A percentile compares a stretch with the other conserved stretches of the same genome.
These are phyloP conservation scores for Nicotiana knightiana DNA, from an alignment of 257 asterid species.

Conservation along the genomic window DNA sequence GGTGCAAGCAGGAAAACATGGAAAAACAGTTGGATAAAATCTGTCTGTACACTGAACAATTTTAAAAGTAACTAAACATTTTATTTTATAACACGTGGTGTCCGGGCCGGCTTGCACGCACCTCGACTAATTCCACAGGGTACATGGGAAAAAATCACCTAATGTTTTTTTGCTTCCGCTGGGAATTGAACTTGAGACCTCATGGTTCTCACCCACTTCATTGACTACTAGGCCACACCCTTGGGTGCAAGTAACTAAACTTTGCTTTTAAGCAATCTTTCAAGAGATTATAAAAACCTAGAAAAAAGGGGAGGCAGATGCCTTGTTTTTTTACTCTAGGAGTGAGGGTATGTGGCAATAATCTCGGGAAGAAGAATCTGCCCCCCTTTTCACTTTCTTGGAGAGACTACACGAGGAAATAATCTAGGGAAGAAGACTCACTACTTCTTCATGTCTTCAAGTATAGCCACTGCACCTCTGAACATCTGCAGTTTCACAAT, in stretches of 20 bases:
- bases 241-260: background rate
- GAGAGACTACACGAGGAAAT: background rate
- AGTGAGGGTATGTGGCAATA: background rate
- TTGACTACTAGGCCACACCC: too few relatives aligned
- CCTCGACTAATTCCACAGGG: too few relatives aligned
- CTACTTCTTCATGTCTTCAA: slow-evolving; percentile 81
- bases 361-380: slow-evolving; percentile 4
- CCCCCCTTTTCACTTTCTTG: background rate
- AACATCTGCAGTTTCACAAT: slow-evolving; percentile 54
- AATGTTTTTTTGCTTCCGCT: too few relatives aligned
- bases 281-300: background rate
- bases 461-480: slow-evolving; percentile 85
- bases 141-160: too few relatives aligned
- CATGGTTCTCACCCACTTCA: too few relatives aligned
- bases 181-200: too few relatives aligned
- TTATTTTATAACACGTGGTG: too few relatives aligned
- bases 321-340: background rate
- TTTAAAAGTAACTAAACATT: background rate
- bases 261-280: background rate
- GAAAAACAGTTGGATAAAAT: background rate
- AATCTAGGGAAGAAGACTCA: slow-evolving; percentile 28
- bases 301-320: background rate
- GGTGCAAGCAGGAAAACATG: background rate
- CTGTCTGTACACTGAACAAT: background rate
- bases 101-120: too few relatives aligned